Percentiles rank a stretch among this genome's conserved stretches.
These are phyloP conservation scores for Colletotrichum noveboracense DNA, from an alignment of 2,329 filamentous ascomycete genomes.

Conservation along the genomic window DNA sequence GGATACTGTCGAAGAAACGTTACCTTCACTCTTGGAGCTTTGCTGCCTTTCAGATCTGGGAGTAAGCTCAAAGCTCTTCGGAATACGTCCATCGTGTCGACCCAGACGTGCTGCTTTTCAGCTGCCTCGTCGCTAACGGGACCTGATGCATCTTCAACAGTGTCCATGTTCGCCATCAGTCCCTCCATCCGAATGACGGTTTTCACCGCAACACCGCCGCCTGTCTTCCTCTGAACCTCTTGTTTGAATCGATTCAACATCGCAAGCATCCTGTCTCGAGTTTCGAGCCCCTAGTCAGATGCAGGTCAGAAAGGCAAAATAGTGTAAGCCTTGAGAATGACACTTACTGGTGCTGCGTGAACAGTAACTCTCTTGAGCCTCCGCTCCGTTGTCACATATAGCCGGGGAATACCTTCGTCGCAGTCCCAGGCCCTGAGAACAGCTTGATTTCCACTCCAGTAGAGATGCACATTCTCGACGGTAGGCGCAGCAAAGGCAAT, in stretches of 20 bases:
- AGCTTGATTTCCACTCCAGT: background rate
- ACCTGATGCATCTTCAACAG: background rate
- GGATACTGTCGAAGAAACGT: fast-evolving
- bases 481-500: background rate
- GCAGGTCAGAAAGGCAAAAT: background rate
- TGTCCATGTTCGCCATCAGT: background rate
- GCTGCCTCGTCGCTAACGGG: background rate
- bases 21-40: background rate
- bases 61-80: background rate
- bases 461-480: background rate
- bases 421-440: background rate
- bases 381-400: background rate
- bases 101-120: background rate
- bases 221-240: background rate
- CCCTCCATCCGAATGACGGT: background rate
- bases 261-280: background rate
- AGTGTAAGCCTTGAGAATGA: background rate
- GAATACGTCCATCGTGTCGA: background rate
- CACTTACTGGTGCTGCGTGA: background rate
- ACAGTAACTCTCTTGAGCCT: background rate
- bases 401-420: background rate
- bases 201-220: background rate
- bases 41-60: background rate
- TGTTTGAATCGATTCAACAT: background rate
- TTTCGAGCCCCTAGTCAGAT: background rate